Percentiles rank a stretch among this genome's conserved stretches.
Conservation (phyloP, 2,329 filamentous ascomycete species). For the Ceratocystis papillata region DNA sequence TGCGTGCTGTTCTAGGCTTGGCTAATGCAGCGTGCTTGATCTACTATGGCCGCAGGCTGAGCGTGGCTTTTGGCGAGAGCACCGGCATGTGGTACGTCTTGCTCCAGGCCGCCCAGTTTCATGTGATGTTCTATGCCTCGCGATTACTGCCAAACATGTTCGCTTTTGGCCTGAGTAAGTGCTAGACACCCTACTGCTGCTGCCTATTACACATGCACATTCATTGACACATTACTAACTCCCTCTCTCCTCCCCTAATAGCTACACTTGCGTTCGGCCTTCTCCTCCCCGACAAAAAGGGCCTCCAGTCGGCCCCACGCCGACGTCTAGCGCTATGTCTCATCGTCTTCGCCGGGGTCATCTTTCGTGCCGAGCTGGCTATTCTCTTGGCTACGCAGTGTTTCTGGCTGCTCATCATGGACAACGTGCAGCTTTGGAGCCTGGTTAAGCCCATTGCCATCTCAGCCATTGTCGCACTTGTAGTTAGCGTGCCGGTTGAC, state of each 20-base stretch:
- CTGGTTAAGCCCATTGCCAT: conserved; percentile 56
- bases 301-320: conserved; percentile 32
- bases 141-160: conserved; percentile 94
- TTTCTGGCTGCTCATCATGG: conserved; percentile 49
- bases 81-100: conserved; percentile 69
- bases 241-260: conserved; percentile 29
- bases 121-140: conserved; percentile 84
- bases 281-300: conserved; percentile 33
- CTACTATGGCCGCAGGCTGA: conserved; percentile 53
- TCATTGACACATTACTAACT: neutral
- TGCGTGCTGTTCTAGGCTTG: conserved; percentile 65
- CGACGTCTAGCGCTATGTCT: conserved; percentile 59
- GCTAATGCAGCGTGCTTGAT: conserved; percentile 62
- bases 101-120: conserved; percentile 77
- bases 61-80: conserved; percentile 54
- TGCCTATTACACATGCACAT: neutral
- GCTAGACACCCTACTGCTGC: neutral
- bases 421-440: conserved; percentile 42
- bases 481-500: conserved; percentile 64
- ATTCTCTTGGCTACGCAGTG: conserved; percentile 62
- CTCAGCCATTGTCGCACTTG: conserved; percentile 56
- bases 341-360: conserved; percentile 65
- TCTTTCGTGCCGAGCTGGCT: conserved; percentile 85
- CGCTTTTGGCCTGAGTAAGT: conserved; percentile 73
- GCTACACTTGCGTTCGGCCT: conserved; percentile 54